A percentile compares a stretch with the other conserved stretches of the same genome.
These are phyloP conservation scores for Elongisporangium undulatum DNA, from an alignment of 352 stramenopile species.

Conservation along the genomic window DNA sequence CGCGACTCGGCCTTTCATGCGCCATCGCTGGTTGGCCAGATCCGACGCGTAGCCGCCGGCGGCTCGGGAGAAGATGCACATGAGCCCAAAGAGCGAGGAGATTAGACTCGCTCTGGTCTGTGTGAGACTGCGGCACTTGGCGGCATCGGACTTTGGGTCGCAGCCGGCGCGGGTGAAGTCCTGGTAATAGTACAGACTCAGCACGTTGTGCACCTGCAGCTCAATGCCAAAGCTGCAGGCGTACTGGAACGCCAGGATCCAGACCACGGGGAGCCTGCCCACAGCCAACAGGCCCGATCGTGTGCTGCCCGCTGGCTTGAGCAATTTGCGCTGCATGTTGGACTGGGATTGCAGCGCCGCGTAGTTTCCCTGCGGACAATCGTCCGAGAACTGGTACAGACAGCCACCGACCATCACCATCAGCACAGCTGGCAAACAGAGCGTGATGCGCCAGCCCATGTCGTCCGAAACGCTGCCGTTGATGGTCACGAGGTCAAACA, in stretches of 20 bases:
- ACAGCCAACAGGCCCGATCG: slow-evolving; percentile 27
- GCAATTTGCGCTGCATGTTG: slow-evolving; percentile 78
- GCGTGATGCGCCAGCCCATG: slow-evolving; percentile 80
- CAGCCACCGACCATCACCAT: slow-evolving; percentile 63
- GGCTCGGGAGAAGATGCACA: slow-evolving; percentile 90
- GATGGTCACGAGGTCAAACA: slow-evolving; percentile 85
- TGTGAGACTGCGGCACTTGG: slow-evolving; percentile 26
- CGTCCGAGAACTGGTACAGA: slow-evolving; percentile 81
- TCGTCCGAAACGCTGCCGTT: slow-evolving; percentile 31
- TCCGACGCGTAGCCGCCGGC: slow-evolving; percentile 84
- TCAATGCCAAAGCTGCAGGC: slow-evolving; percentile 92
- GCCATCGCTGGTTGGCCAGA: slow-evolving; percentile 53
- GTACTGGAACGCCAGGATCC: slow-evolving; percentile 91
- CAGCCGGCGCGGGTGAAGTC: slow-evolving; percentile 62
- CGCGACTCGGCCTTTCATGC: slow-evolving; percentile 76
- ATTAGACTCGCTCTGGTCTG: slow-evolving; percentile 67
- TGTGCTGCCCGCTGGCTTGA: slow-evolving; percentile 25
- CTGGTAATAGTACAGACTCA: slow-evolving; percentile 87
- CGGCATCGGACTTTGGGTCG: slow-evolving; percentile 11
- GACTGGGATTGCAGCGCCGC: slow-evolving; percentile 20
- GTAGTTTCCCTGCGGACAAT: slow-evolving; percentile 88
- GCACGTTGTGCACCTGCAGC: slow-evolving; percentile 92
- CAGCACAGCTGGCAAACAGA: slow-evolving; percentile 82
- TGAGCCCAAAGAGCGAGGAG: slow-evolving; percentile 89
- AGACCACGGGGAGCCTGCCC: slow-evolving; percentile 49